phyloP scores from a whole-genome alignment of 2,329 filamentous ascomycete species.

The Trichoderma pleuroti region DNA sequence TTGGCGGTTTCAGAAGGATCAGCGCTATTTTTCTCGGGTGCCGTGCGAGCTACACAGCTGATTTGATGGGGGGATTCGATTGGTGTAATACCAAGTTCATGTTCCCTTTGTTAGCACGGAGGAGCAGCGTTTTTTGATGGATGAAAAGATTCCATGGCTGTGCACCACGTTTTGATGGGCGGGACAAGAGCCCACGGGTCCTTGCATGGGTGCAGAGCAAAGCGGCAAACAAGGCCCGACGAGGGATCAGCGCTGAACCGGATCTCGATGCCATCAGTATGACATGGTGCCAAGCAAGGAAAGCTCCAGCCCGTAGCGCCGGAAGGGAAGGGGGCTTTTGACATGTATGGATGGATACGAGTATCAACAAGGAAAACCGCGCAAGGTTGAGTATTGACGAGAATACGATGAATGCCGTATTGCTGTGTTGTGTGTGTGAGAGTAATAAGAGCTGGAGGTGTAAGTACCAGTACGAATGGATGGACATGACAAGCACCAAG shows the following conservation, averaged over 20 bases:
- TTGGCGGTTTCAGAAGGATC: not conserved
- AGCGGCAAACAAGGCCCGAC: not conserved
- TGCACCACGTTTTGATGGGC: slow-evolving; percentile 4
- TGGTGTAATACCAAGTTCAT: not conserved
- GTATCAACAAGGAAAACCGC: not conserved
- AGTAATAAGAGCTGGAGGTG: no score
- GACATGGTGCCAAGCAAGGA: slow-evolving; percentile 3
- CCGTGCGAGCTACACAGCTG: not conserved
- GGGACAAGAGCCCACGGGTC: slow-evolving; percentile 6
- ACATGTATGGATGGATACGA: not conserved
- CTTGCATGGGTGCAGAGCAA: slow-evolving; percentile 9
- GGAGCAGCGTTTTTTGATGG: not conserved
- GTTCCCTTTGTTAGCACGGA: not conserved
- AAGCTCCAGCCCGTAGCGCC: not conserved
- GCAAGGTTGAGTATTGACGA: not conserved
- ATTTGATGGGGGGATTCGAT: not conserved
- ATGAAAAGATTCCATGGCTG: not conserved
- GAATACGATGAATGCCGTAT: not conserved
- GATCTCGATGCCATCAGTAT: slow-evolving; percentile 8
- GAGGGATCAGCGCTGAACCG: not conserved
- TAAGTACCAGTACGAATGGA: not conserved
- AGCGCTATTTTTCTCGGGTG: not conserved
- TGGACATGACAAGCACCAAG: not conserved
- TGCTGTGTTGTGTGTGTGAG: no score
- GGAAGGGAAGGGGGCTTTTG: not conserved